Evolutionary conservation across 1,284 basidiomycete species (phyloP), one percentile per base, ranked within the genome.

Genomic region (Puccinia triticina): DNA sequence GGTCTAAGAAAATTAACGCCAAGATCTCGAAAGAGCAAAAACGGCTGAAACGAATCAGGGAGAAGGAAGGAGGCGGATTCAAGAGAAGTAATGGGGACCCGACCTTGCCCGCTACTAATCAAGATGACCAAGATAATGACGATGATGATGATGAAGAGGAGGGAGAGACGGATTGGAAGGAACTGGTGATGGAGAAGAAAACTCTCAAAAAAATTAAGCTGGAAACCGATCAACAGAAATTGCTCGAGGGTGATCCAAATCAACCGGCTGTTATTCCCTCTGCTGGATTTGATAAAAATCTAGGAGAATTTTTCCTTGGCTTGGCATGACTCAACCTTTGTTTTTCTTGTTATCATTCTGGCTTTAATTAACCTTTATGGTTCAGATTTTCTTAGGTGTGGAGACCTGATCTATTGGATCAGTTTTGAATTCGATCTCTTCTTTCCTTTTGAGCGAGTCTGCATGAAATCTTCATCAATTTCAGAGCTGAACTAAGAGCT

Each of bases 1-100:
- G 86, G 86, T 73, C 85, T 84, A 80, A 82, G 79, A 67, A 77
- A 83, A 83, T 81, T 82, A 84, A 80, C 64, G 85, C 86, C 80
- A 82, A 85, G 26, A 85, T 86, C 26, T 83, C 85, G 83, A 86
- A 81, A 40, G 69, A 81, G 59, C 78, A 81, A 32, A 57, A 64
- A 81, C 53, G 78, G 32, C 34, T 81, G 37, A 81, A 81, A 64
- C 50, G 78, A 57, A 37, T 81, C 16, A 48, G 80, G 53, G 59
- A 66, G 40, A 37, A 82, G 34, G 71, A 73, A 55, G 71, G 48
- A 32, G 46, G 66, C 37, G 40, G 66, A 8, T 67, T 43, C 18
- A 67, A 67, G 43, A 67, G 34, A 67, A 43, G 2, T 43, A n/a
- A 48, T 23, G 48, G 75, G 59, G 40, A 67, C 21, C 26, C 55